Evolutionary conservation across 176 grass and related monocot species (phyloP).

Genomic region (Rhynchospora breviuscula): DNA sequence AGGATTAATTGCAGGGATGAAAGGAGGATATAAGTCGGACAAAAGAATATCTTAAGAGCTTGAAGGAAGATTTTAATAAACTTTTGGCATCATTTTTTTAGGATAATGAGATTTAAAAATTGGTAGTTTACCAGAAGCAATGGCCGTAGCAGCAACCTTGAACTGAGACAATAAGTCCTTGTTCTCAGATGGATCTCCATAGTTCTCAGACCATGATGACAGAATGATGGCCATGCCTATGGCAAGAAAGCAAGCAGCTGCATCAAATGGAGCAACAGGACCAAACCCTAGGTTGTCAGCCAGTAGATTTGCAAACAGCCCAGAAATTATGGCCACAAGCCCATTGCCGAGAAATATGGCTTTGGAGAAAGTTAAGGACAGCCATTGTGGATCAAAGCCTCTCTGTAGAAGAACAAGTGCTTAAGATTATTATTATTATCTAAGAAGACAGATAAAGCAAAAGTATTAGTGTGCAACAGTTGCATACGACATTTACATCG

Average conservation of each 20-base stretch:
- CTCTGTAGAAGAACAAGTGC: slow-evolving; percentile 31
- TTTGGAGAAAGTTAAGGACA: slow-evolving; percentile 50
- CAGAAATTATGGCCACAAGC: slow-evolving; percentile 39
- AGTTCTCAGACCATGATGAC: slow-evolving; percentile 50
- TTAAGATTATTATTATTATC: neutral
- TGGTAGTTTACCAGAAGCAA: slow-evolving; percentile 36
- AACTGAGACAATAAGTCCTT: slow-evolving; percentile 44
- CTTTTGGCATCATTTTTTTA: no score
- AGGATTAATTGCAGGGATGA: neutral
- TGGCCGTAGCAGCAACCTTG: slow-evolving; percentile 44
- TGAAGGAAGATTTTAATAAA: no score
- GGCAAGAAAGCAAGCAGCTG: slow-evolving; percentile 34
- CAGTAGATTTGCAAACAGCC: slow-evolving; percentile 46
- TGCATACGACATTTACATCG: neutral
- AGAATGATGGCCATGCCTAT: slow-evolving; percentile 46
- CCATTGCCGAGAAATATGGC: slow-evolving; percentile 48
- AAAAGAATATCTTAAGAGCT: no score
- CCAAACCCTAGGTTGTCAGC: slow-evolving; percentile 39
- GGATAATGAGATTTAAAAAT: neutral
- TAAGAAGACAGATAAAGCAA: no score
- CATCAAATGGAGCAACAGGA: slow-evolving; percentile 42
- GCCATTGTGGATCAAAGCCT: slow-evolving; percentile 44
- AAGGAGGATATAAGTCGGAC: no score
- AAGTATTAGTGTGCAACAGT: no score
- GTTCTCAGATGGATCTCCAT: slow-evolving; percentile 41